Evolutionary conservation across 805 yeast genomes (phyloP), one percentile per base, ranked within the genome.

Genomic region (Cyberlindnera nakhonratchasimensis): DNA sequence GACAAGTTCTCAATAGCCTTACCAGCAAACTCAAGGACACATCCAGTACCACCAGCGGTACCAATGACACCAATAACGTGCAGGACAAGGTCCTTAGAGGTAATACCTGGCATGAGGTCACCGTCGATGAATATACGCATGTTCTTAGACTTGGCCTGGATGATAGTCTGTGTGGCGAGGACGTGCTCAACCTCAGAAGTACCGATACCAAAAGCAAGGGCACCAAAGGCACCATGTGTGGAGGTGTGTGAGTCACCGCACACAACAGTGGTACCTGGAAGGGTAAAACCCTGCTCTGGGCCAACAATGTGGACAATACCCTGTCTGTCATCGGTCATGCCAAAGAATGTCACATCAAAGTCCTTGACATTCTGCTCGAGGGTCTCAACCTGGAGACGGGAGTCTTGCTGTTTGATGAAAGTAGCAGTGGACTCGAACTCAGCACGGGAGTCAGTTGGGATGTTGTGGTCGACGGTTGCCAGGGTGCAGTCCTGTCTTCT

Each of bases 191-290:
- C 99, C 70, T 93, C 99, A 12, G 97, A 90, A 44, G 99, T 93
- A 64, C 99, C 99, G 60, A 93, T 93, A 70, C 99, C 99, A 58
- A 93, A 93, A 11, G 99, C 99, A 44, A 93, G 75, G 9, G 98
- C 72, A 49, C 99, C 99, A 62, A 93, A 93, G 33, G 99, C 99
- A 58, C 99, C 99, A 62, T 93, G 99, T 1, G 99, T 93, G 3
- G 97, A 88, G 21, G 99, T 93, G 65, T 93, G 99, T 4, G 97
- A 89, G 65, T 93, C 99, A 66, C 99, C 99, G 70, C 99, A 93
- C 33, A 93, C 99, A 25, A 93, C 96, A 4, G 99, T 93, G 39
- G 98, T 89, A 57, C 99, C 99, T 28, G 99, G 99, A 40, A 93
- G 74, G 26, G 99, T 93, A 70, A 93, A 93, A 39, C 98, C 99